Evolutionary conservation across 2,329 filamentous ascomycete species (phyloP).

Genomic region (Dactylellina leptospora): DNA sequence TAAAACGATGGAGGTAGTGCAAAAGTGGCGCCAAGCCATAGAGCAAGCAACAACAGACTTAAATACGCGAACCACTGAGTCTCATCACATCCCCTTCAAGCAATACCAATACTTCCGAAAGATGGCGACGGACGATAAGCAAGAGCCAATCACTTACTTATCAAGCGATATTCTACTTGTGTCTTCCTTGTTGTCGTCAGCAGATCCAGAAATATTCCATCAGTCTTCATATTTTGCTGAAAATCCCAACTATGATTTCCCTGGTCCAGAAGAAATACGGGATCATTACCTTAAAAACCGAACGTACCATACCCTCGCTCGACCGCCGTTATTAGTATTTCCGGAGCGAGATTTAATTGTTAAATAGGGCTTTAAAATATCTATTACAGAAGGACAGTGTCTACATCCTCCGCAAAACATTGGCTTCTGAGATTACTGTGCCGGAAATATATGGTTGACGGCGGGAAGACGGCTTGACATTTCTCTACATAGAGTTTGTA

Average conservation of each 20-base stretch:
- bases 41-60: no score
- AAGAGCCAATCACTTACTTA: background rate
- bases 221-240: background rate
- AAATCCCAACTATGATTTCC: background rate
- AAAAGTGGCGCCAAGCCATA: no score
- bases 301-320: background rate
- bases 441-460: constrained; percentile 8
- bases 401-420: background rate
- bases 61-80: no score
- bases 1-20: no score
- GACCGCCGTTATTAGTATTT: constrained; percentile 1
- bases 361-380: constrained; percentile 4
- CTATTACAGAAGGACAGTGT: constrained; percentile 9
- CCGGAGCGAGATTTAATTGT: constrained; percentile 2
- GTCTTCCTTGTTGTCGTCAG: background rate
- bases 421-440: background rate
- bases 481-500: background rate
- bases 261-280: background rate
- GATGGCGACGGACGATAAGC: background rate
- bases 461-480: background rate
- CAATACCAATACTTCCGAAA: background rate
- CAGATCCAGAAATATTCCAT: constrained; percentile 4
- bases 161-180: background rate
- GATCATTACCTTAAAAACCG: background rate
- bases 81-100: no score